phyloP scores from a whole-genome alignment of 148 eudicot species.

The Rhododendron ferrugineum region DNA sequence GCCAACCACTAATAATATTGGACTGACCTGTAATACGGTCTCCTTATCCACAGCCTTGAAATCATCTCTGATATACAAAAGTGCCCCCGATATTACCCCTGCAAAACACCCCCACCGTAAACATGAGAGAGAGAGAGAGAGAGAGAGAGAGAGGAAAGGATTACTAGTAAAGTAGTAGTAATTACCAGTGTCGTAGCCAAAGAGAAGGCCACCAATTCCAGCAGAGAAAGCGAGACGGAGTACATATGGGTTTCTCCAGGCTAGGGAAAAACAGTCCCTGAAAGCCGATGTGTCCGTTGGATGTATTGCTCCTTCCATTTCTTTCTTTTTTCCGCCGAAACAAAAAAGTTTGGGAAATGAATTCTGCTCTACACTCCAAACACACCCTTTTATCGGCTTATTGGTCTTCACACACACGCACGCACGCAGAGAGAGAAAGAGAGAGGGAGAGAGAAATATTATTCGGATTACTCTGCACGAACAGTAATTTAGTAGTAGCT shows the following conservation, averaged over 20 bases:
- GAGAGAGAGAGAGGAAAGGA: background rate
- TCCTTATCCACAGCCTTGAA: slow-evolving; percentile 52
- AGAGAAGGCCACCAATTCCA: slow-evolving; percentile 75
- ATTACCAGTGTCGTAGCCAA: slow-evolving; percentile 67
- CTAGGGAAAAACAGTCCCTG: slow-evolving; percentile 48
- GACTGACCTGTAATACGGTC: slow-evolving; percentile 52
- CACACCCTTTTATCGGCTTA: background rate
- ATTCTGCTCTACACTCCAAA: background rate
- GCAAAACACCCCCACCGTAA: background rate
- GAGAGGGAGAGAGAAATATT: too few species aligned
- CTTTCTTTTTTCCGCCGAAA: background rate
- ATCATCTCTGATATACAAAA: slow-evolving; percentile 57
- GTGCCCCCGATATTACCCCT: slow-evolving; percentile 72
- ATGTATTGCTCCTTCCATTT: slow-evolving; percentile 52
- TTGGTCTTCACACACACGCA: background rate
- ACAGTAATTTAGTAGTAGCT: too few species aligned
- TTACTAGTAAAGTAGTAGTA: background rate
- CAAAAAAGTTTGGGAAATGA: too few species aligned
- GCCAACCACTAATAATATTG: background rate
- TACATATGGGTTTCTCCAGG: slow-evolving; percentile 58
- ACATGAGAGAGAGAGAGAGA: background rate
- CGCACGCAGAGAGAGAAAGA: background rate
- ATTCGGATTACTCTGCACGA: too few species aligned
- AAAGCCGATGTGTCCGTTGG: slow-evolving; percentile 48
- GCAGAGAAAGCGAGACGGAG: slow-evolving; percentile 78